Evolutionary conservation across 768 basidiomycete species (phyloP).

Genomic region (Lyophyllum shimeji): DNA sequence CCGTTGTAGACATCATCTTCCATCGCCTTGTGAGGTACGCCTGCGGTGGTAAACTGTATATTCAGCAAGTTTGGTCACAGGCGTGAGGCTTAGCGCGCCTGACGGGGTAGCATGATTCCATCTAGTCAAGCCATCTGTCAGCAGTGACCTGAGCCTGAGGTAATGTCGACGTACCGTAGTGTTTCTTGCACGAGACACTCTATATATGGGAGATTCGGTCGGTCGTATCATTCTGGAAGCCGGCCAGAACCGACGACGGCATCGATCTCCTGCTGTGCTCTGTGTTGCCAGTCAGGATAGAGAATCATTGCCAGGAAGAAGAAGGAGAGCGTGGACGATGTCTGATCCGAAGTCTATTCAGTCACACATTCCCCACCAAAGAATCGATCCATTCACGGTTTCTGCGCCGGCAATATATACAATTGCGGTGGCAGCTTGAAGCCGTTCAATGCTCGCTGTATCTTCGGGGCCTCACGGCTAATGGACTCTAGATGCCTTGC

Average conservation of each 20-base stretch:
- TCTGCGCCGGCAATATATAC: conserved; percentile 13
- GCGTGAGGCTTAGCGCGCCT: neutral
- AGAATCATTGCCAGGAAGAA: conserved; percentile 32
- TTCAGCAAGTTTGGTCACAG: neutral
- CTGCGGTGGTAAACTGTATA: neutral
- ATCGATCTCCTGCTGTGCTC: conserved; percentile 30
- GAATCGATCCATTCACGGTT: conserved; percentile 10
- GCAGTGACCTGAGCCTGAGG: neutral
- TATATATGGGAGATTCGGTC: conserved; percentile 5
- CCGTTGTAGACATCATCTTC: neutral
- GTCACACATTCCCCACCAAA: too few species aligned
- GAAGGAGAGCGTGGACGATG: conserved; percentile 13
- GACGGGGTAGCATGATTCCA: neutral
- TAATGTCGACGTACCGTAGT: conserved; percentile 18
- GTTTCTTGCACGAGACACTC: conserved; percentile 19
- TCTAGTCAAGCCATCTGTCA: neutral
- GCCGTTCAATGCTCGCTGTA: neutral
- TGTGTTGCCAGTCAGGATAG: conserved; percentile 26
- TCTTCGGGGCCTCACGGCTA: neutral
- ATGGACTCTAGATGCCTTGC: conserved; percentile 6
- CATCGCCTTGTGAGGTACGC: neutral
- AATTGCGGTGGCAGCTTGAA: conserved; percentile 8
- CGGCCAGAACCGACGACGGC: conserved; percentile 22
- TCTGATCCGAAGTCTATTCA: conserved; percentile 12
- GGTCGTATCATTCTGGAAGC: conserved; percentile 16